Evolutionary conservation across 345 rosid species (phyloP).

Genomic region (Gynandropsis gynandra): DNA sequence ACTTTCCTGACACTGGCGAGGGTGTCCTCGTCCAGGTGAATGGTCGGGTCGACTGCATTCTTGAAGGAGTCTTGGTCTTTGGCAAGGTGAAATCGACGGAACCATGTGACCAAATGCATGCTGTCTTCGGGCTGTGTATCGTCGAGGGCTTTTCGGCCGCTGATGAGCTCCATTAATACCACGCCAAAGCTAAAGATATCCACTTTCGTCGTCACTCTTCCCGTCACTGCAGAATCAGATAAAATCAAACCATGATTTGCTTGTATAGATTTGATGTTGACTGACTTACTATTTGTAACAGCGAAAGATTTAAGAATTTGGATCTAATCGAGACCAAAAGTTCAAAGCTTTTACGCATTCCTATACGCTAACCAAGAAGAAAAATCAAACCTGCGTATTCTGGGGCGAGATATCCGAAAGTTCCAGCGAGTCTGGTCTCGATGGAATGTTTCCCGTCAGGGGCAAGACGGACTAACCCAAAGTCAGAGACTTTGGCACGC

Average conservation of each 20-base stretch:
- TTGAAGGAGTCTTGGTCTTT: slow-evolving; percentile 41
- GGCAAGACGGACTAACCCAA: slow-evolving; percentile 52
- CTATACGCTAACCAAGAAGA: no score
- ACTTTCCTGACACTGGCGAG: slow-evolving; percentile 52
- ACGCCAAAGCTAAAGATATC: slow-evolving; percentile 87
- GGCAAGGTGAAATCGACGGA: slow-evolving; percentile 55
- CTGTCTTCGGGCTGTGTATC: slow-evolving; percentile 69
- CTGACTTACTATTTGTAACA: no score
- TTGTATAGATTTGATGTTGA: no score
- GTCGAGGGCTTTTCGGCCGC: slow-evolving; percentile 72
- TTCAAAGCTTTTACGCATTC: no score
- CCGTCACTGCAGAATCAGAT: slow-evolving; percentile 53
- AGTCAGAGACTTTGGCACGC: slow-evolving; percentile 59
- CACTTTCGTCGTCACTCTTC: slow-evolving; percentile 88
- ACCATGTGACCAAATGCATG: slow-evolving; percentile 70
- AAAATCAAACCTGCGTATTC: slow-evolving; percentile 46
- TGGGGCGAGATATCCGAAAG: slow-evolving; percentile 56
- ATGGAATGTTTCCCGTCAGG: slow-evolving; percentile 48
- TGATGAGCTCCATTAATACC: slow-evolving; percentile 75
- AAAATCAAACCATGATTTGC: slow-evolving; percentile 8
- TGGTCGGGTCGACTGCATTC: slow-evolving; percentile 47
- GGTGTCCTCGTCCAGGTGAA: slow-evolving; percentile 47
- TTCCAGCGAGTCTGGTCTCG: slow-evolving; percentile 51
- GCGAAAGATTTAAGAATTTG: no score
- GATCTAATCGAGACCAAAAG: no score